These are phyloP conservation scores for Candida morakotiae DNA, from an alignment of 805 yeast species.

Conservation along the genomic window DNA sequence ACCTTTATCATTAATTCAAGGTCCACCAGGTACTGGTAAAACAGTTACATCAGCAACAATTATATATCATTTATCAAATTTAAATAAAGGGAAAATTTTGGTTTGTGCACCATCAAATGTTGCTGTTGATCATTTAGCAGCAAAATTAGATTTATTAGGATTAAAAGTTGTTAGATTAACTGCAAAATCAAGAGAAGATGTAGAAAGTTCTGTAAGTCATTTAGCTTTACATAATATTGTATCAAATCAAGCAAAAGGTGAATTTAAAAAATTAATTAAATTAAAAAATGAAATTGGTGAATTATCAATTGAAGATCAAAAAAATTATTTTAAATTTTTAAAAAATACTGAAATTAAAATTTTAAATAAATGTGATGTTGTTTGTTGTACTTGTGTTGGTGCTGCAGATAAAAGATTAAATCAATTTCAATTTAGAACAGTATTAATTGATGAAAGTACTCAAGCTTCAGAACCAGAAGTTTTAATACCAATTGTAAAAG, in stretches of 20 bases:
- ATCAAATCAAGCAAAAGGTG: slow-evolving; percentile 44
- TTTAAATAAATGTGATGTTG: slow-evolving; percentile 62
- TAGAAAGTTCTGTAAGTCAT: slow-evolving; percentile 58
- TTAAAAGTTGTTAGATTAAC: slow-evolving; percentile 72
- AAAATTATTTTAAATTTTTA: slow-evolving; percentile 32
- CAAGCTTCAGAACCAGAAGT: slow-evolving; percentile 94
- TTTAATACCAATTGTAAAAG: slow-evolving; percentile 82
- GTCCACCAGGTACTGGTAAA: slow-evolving; percentile 85
- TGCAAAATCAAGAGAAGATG: slow-evolving; percentile 78
- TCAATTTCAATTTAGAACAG: slow-evolving; percentile 61
- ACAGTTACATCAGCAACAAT: slow-evolving; percentile 91
- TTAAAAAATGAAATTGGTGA: slow-evolving; percentile 68
- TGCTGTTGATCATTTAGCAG: slow-evolving; percentile 88
- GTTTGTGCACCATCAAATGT: slow-evolving; percentile 96
- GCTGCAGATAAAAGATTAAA: slow-evolving; percentile 74
- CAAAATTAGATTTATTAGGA: slow-evolving; percentile 65
- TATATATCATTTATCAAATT: slow-evolving; percentile 65
- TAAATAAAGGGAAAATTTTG: slow-evolving; percentile 60
- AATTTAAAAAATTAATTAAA: slow-evolving; percentile 53
- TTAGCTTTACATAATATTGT: slow-evolving; percentile 57
- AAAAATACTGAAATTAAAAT: slow-evolving; percentile 47
- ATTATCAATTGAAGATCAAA: slow-evolving; percentile 52
- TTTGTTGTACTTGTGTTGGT: slow-evolving; percentile 90
- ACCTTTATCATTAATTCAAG: slow-evolving; percentile 82
- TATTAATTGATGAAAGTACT: slow-evolving; percentile 87